phyloP scores from a whole-genome alignment of 2,329 filamentous ascomycete genomes.

The Talaromyces sp. region DNA sequence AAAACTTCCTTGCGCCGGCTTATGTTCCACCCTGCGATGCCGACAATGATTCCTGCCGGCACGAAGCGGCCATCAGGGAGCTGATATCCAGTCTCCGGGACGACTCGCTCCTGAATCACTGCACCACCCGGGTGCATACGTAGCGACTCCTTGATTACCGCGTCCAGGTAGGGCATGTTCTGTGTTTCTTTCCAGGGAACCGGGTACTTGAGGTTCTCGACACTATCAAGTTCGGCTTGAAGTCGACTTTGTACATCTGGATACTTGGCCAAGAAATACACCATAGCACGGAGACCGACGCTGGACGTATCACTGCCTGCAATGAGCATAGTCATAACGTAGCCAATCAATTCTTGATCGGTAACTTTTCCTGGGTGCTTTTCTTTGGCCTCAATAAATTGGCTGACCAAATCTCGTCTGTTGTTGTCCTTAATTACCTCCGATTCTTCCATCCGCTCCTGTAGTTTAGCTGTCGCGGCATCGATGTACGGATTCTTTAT shows the following conservation, averaged over 20 bases:
- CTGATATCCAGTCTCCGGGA: constrained; percentile 34
- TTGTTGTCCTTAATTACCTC: no score
- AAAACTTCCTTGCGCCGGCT: constrained; percentile 26
- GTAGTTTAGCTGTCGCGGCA: not conserved
- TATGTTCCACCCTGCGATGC: constrained; percentile 38
- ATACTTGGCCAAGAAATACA: constrained; percentile 14
- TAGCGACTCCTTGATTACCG: constrained; percentile 21
- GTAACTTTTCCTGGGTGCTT: not conserved
- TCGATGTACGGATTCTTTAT: no score
- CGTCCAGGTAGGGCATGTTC: constrained; percentile 21
- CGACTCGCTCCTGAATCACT: constrained; percentile 29
- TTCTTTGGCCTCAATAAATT: no score
- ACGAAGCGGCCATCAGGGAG: constrained; percentile 35
- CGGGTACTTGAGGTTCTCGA: constrained; percentile 9
- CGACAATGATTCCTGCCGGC: constrained; percentile 44
- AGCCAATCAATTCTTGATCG: not conserved
- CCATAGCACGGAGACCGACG: constrained; percentile 10
- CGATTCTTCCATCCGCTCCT: no score
- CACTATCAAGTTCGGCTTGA: constrained; percentile 19
- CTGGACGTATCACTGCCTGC: constrained; percentile 17
- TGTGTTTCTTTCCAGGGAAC: constrained; percentile 14
- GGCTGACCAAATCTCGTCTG: no score
- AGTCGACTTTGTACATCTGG: constrained; percentile 25
- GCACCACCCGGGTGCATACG: constrained; percentile 31
- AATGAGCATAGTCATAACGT: not conserved